phyloP scores from a whole-genome alignment of 2,329 filamentous ascomycete species.

The Trichoderma pleuroti region DNA sequence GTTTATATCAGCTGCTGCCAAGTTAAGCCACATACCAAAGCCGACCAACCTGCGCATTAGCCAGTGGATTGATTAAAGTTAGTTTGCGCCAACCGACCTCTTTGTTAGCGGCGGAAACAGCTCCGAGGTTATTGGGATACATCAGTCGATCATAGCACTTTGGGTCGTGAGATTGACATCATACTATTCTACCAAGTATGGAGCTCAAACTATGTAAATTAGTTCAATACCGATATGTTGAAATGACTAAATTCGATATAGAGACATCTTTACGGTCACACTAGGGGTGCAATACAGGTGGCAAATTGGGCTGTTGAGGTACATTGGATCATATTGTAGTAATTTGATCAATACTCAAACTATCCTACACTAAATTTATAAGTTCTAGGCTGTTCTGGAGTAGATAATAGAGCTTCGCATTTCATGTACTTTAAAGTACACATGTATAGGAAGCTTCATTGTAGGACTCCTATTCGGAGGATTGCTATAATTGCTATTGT shows the following conservation, averaged over 20 bases:
- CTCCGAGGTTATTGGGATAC: background rate
- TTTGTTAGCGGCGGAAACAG: background rate
- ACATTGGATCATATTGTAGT: background rate
- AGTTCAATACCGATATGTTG: background rate
- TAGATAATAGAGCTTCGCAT: background rate
- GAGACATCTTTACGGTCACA: background rate
- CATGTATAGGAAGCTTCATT: background rate
- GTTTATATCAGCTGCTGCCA: background rate
- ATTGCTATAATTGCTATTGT: background rate
- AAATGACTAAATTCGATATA: background rate
- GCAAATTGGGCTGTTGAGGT: too few relatives aligned
- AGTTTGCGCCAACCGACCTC: background rate
- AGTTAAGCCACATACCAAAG: background rate
- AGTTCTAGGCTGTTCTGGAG: background rate
- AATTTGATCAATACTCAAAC: too few relatives aligned
- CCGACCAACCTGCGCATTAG: background rate
- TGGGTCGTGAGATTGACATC: background rate
- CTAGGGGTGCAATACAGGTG: background rate
- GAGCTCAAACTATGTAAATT: background rate
- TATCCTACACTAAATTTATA: too few relatives aligned
- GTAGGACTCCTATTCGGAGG: background rate
- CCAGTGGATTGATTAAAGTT: background rate
- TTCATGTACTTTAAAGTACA: background rate
- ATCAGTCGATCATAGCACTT: background rate
- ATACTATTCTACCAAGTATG: background rate